Conservation (phyloP, 305 asterid genomes). For the Ajuga reptans region DNA sequence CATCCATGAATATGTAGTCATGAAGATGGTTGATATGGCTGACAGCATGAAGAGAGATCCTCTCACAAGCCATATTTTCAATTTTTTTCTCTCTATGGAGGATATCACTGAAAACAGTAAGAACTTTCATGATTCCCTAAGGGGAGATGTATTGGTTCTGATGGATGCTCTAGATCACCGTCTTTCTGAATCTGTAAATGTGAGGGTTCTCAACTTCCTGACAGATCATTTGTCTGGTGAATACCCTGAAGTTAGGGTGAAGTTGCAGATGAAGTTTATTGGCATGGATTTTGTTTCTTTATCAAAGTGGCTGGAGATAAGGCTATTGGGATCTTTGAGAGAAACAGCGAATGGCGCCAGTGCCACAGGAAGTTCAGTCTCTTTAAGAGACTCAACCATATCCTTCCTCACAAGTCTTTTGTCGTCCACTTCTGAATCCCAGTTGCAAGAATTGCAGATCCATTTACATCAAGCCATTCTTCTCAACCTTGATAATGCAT, state of each 20-base stretch:
- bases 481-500: slow-evolving; percentile 76
- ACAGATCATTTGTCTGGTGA: slow-evolving; percentile 66
- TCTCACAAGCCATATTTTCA: slow-evolving; percentile 37
- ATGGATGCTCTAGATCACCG: slow-evolving; percentile 70
- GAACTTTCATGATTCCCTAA: slow-evolving; percentile 52
- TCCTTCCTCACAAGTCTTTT: slow-evolving; percentile 58
- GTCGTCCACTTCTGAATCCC: slow-evolving; percentile 40
- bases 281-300: slow-evolving; percentile 56
- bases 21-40: slow-evolving; percentile 59
- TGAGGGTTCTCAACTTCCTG: slow-evolving; percentile 73
- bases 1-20: slow-evolving; percentile 53
- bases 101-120: slow-evolving; percentile 40
- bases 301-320: slow-evolving; percentile 74
- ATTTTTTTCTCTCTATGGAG: slow-evolving; percentile 50
- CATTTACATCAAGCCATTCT: slow-evolving; percentile 77
- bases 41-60: slow-evolving; percentile 59
- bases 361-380: slow-evolving; percentile 51
- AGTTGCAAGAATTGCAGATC: slow-evolving; percentile 47
- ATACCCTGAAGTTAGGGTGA: slow-evolving; percentile 47
- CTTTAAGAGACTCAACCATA: slow-evolving; percentile 72
- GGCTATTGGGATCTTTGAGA: slow-evolving; percentile 61
- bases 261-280: slow-evolving; percentile 64
- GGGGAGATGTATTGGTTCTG: slow-evolving; percentile 63
- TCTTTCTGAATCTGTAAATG: slow-evolving; percentile 65
- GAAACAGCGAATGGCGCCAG: slow-evolving; percentile 41